Evolutionary conservation across 2,329 filamentous ascomycete species (phyloP).

Genomic region (Fonsecaea monophora): DNA sequence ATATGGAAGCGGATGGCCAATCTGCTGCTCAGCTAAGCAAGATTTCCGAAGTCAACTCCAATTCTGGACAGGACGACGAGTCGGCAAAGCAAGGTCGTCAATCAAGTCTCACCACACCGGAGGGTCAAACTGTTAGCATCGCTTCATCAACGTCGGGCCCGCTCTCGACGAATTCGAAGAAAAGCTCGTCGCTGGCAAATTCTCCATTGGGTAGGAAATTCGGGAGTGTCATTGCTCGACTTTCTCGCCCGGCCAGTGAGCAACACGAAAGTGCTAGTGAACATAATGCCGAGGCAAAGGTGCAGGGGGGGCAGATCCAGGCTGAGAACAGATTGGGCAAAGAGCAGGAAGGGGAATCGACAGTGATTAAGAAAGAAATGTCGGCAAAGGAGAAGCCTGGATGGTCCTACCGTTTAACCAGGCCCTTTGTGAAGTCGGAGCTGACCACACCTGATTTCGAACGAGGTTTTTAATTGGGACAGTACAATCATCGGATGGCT

Average conservation of each 20-base stretch:
- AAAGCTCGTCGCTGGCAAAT: slow-evolving; percentile 21
- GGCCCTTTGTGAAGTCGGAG: slow-evolving; percentile 34
- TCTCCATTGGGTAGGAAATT: slow-evolving; percentile 27
- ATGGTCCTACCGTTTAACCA: slow-evolving; percentile 35
- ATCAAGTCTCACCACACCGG: slow-evolving; percentile 15
- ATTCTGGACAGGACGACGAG: slow-evolving; percentile 8
- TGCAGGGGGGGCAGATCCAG: neutral
- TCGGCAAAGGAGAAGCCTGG: slow-evolving; percentile 23
- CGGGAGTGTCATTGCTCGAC: slow-evolving; percentile 23
- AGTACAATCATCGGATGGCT: neutral
- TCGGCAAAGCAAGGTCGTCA: neutral
- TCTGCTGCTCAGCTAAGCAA: slow-evolving; percentile 35
- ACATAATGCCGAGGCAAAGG: neutral
- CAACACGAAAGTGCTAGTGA: slow-evolving; percentile 7
- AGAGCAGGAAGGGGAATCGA: slow-evolving; percentile 7
- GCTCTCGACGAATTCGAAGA: slow-evolving; percentile 26
- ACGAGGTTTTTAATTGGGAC: slow-evolving; percentile 27
- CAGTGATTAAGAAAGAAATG: neutral
- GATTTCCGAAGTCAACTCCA: slow-evolving; percentile 36
- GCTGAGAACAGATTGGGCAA: neutral
- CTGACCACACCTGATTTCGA: slow-evolving; percentile 37
- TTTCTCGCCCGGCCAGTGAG: slow-evolving; percentile 17
- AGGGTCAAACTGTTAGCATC: neutral
- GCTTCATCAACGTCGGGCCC: slow-evolving; percentile 5
- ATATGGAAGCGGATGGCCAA: slow-evolving; percentile 9